These are phyloP conservation scores for Teratosphaeria zuluensis DNA, from an alignment of 2,329 filamentous ascomycete genomes.

Conservation along the genomic window DNA sequence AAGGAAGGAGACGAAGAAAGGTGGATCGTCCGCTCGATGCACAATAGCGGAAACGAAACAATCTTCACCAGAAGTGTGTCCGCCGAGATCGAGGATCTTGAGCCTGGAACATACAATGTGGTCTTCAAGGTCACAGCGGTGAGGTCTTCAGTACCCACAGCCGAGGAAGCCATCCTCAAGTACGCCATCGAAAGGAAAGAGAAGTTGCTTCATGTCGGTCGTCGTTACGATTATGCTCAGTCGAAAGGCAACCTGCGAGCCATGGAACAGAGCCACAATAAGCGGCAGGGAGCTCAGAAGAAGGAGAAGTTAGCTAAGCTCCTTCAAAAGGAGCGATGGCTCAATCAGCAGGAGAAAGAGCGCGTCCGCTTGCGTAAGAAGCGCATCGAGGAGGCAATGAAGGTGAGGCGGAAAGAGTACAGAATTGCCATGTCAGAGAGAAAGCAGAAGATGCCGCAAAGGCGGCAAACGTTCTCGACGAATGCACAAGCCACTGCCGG, in stretches of 20 bases:
- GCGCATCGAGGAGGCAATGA: constrained; percentile 17
- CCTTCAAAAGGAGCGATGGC: constrained; percentile 30
- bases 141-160: constrained; percentile 43
- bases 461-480: neutral
- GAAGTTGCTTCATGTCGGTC: constrained; percentile 62
- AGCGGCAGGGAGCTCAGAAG: constrained; percentile 27
- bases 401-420: constrained; percentile 14
- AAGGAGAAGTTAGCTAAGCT: constrained; percentile 26
- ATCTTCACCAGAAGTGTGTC: constrained; percentile 65
- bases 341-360: constrained; percentile 29
- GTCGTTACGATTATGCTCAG: constrained; percentile 62
- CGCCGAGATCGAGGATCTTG: constrained; percentile 59
- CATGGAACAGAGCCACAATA: constrained; percentile 38
- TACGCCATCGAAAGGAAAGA: constrained; percentile 56
- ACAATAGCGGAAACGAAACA: constrained; percentile 36
- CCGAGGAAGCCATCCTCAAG: constrained; percentile 59
- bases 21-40: constrained; percentile 23
- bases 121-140: constrained; percentile 64
- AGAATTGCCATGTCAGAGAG: constrained; percentile 5
- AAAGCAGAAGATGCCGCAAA: constrained; percentile 4
- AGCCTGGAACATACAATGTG: constrained; percentile 65
- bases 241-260: constrained; percentile 51
- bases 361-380: constrained; percentile 15
- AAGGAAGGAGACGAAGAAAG: constrained; percentile 33
- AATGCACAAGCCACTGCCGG: constrained; percentile 1